Base-by-base conservation (phyloP, 2,329 filamentous ascomycete species). In the Botryotinia globosa region DNA sequence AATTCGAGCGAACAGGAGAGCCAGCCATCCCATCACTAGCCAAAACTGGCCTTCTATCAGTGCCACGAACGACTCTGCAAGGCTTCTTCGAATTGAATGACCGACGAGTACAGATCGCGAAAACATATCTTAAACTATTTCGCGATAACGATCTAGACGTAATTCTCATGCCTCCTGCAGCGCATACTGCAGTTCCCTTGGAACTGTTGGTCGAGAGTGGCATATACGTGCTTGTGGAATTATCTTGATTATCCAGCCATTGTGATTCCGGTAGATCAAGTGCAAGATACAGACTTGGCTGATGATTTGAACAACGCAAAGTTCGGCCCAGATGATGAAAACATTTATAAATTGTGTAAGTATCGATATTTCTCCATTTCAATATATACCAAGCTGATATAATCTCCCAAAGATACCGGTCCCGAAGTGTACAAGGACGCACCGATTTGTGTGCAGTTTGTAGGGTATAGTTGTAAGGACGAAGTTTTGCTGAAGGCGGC, bases 201-300 rank as follows among this genome's bases (percentile, higher is more conserved):
- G 79, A 81, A 81, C 70, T 85, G 62, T 79, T 64, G 62, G 62
- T 39, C 62, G 3, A 29, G 5, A 8, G 62, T 39, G 6, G 62
- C 62, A 45, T 89, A 89, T 76, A 88, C 86, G 0, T 82, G 83
- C 25, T 82, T 87, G 73, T 89, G 86, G 86, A 89, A 89, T 77
- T 75, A 88, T 69, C 82, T 64, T 39, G 62, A 64, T 22, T 64
- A 64, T 6, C 62, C 62, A 10, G 62, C 62, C 2, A 32, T 64
- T 32, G 39, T 64, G 2, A 22, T 64, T 45, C 62, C 62, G 12
- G 62, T 45, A 18, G 82, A 77, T 63, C 32, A 78, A 61, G 77
- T 80, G 45, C 74, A 62, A 62, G 75, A 78, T 1, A 61, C 69
- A 14, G 80, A 81, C 65, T n/a, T 48, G 2, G 72, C 73, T 14